Evolutionary conservation across 2,329 filamentous ascomycete genomes (phyloP).

Genomic region (Alternaria novae-zelandiae): DNA sequence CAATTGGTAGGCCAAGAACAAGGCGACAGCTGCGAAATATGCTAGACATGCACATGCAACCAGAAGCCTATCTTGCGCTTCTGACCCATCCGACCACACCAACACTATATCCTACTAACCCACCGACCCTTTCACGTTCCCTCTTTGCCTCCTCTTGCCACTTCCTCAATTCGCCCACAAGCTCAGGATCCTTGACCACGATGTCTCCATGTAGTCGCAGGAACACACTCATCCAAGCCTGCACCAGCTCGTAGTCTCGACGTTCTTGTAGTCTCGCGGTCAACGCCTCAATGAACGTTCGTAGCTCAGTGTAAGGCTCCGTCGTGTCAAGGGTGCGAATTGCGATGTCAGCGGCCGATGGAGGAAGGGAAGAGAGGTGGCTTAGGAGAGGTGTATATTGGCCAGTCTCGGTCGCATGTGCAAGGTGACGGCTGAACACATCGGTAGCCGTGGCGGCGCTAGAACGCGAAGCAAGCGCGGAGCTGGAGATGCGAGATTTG

Average conservation of each 20-base stretch:
- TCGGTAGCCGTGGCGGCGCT: conserved; percentile 37
- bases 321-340: conserved; percentile 74
- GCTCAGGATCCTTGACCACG: conserved; percentile 56
- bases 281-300: conserved; percentile 81
- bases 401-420: conserved; percentile 56
- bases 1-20: background rate
- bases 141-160: conserved; percentile 77
- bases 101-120: conserved; percentile 83
- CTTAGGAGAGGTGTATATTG: conserved; percentile 74
- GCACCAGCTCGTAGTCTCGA: conserved; percentile 89
- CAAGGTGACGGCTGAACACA: conserved; percentile 59
- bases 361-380: conserved; percentile 80
- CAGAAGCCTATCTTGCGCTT: conserved; percentile 44
- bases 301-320: conserved; percentile 70
- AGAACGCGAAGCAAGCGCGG: conserved; percentile 40
- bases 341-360: conserved; percentile 87
- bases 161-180: conserved; percentile 66
- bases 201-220: conserved; percentile 76
- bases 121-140: conserved; percentile 74
- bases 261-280: conserved; percentile 71
- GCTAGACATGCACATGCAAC: background rate
- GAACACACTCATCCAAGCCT: conserved; percentile 98
- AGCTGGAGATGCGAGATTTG: conserved; percentile 42
- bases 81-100: conserved; percentile 86
- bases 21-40: background rate